Evolutionary conservation across 2,329 filamentous ascomycete species (phyloP), one percentile per base, ranked within the genome.

Genomic region (Tolypocladium inflatum): DNA sequence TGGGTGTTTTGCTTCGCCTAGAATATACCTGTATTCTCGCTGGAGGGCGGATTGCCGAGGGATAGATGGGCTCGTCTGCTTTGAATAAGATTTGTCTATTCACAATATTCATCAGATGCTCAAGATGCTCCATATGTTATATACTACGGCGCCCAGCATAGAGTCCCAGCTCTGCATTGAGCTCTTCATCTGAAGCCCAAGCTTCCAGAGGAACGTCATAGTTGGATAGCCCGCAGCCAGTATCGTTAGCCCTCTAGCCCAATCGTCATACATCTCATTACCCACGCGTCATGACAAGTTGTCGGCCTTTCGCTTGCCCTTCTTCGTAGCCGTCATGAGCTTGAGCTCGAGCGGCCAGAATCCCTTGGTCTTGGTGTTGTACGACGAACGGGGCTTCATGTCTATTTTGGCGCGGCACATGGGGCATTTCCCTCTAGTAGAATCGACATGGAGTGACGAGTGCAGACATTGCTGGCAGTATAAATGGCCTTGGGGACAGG

Each of bases 381-480:
- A 78, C 23, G 68, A 62, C 26, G 66, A 70, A 55, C 74, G 74
- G 5, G 73, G 64, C 60, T 76, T 77, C 48, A 74, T 73, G 57
- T 82, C 81, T 50, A 87, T 76, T 58, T 81, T 82, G 52, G 82
- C 76, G 38, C 85, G 78, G 68, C 85, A 88, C 62, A 88, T 85
- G 0, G 85, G 85, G 59, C 85, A 88, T 57, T 80, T 79, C 54
- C 80, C 80, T 58, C 78, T 80, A n/a, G 75, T 76, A 1, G 71
- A 71, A 56, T 84, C 80, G 38, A 83, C 82, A 59, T 82, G 72
- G 2, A 87, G 76, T 5, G 84, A 81, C 13, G 80, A 79, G 64
- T 85, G 82, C 2, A 88, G 74, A 65, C 85, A 88, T 58, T 80
- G 77, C 52, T 80, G 79, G 62, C 85, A 88, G 67, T 85, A 88